A percentile compares a stretch with the other conserved stretches of the same genome.
Evolutionary conservation across 306 rosid species (phyloP).

Genomic region (Arachis hypogaea): DNA sequence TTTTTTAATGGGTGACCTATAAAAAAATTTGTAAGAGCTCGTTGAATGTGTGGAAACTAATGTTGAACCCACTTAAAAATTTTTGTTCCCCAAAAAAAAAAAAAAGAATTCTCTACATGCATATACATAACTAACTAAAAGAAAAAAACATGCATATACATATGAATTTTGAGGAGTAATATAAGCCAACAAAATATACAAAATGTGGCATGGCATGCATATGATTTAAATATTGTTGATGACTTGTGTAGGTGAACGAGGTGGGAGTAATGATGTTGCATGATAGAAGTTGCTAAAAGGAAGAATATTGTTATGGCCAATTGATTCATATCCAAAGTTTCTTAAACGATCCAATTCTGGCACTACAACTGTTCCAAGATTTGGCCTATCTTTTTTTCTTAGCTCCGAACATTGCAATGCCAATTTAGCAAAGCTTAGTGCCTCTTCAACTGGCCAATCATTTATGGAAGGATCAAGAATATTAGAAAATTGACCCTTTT

Average conservation of each 20-base stretch:
- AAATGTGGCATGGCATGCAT: background rate
- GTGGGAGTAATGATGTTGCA: background rate
- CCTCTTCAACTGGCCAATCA: constrained; percentile 84
- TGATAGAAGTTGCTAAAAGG: background rate
- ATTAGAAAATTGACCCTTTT: constrained; percentile 57
- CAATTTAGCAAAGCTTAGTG: constrained; percentile 66
- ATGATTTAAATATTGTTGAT: too few relatives aligned
- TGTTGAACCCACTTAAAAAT: too few relatives aligned
- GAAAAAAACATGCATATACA: too few relatives aligned
- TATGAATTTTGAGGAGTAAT: background rate
- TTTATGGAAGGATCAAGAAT: constrained; percentile 67
- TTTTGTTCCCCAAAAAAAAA: too few relatives aligned
- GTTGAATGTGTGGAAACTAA: too few relatives aligned
- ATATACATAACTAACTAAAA: too few relatives aligned
- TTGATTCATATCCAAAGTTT: constrained; percentile 46
- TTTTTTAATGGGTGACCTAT: too few relatives aligned
- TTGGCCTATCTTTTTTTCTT: constrained; percentile 88
- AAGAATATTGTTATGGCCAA: background rate
- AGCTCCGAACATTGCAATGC: constrained; percentile 77
- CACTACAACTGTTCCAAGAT: constrained; percentile 64
- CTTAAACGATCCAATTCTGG: constrained; percentile 80
- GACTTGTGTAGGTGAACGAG: too few relatives aligned
- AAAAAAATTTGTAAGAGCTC: too few relatives aligned
- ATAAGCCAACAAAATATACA: background rate
- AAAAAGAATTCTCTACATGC: too few relatives aligned